Evolutionary conservation across 768 basidiomycete genomes (phyloP).

Genomic region (Boletus sp.): DNA sequence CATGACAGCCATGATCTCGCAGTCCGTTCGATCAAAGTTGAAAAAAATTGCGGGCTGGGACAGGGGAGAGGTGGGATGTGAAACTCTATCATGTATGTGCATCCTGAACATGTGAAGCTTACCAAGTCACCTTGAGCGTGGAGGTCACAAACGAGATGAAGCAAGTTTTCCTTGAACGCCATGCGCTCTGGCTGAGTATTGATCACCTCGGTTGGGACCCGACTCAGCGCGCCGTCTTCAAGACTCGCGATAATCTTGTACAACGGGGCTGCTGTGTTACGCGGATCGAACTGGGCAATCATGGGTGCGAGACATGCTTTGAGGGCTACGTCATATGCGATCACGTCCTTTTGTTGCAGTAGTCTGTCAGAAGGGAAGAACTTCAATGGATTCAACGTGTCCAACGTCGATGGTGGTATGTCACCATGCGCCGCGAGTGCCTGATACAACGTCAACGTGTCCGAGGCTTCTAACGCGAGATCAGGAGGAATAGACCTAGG

Average conservation of each 20-base stretch:
- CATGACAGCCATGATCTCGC: conserved; percentile 50
- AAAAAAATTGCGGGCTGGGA: conserved; percentile 65
- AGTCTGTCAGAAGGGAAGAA: conserved; percentile 45
- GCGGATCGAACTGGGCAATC: conserved; percentile 37
- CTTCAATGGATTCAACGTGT: conserved; percentile 38
- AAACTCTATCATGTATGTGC: not conserved
- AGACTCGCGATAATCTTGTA: conserved; percentile 40
- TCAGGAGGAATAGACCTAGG: conserved; percentile 53
- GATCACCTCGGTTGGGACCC: conserved; percentile 20
- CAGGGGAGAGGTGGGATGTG: not conserved
- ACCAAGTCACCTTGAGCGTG: conserved; percentile 55
- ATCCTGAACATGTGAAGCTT: conserved; percentile 17
- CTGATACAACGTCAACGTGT: conserved; percentile 52
- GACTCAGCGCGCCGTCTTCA: conserved; percentile 36
- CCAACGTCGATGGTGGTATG: conserved; percentile 19
- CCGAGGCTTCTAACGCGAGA: conserved; percentile 59
- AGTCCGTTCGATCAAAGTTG: conserved; percentile 58
- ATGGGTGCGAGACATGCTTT: conserved; percentile 44
- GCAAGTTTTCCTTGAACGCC: conserved; percentile 43
- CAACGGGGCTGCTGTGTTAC: conserved; percentile 33
- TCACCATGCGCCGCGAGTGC: conserved; percentile 37
- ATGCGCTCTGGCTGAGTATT: conserved; percentile 33
- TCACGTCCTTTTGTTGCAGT: conserved; percentile 58
- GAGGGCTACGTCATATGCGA: conserved; percentile 55
- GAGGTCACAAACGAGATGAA: conserved; percentile 56